phyloP scores from a whole-genome alignment of 1,284 basidiomycete species.

The Ganoderma leucocontextum region DNA sequence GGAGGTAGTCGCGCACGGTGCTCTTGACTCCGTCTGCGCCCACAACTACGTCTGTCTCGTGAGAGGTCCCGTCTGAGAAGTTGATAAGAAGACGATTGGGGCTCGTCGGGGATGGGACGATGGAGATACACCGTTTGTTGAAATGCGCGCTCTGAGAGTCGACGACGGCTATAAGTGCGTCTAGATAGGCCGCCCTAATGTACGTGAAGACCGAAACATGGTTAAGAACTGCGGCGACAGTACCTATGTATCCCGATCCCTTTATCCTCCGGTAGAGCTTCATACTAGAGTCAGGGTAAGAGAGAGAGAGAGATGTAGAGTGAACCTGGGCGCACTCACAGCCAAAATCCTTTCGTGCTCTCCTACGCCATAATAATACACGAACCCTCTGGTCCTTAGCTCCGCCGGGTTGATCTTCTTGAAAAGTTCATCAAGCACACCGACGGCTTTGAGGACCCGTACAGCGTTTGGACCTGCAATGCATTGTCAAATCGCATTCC shows the following conservation, averaged over 20 bases:
- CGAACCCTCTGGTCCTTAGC: constrained; percentile 47
- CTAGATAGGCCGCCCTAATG: constrained; percentile 56
- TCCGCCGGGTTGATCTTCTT: constrained; percentile 46
- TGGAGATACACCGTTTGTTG: constrained; percentile 55
- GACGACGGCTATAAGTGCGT: constrained; percentile 55
- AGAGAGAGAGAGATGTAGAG: neutral
- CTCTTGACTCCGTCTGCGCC: constrained; percentile 65
- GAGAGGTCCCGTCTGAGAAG: constrained; percentile 56
- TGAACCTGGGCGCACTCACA: constrained; percentile 41
- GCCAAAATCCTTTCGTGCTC: constrained; percentile 56
- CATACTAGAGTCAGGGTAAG: constrained; percentile 3
- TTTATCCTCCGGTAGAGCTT: constrained; percentile 34
- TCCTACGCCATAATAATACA: constrained; percentile 51
- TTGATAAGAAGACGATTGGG: constrained; percentile 45
- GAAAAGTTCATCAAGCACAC: constrained; percentile 53
- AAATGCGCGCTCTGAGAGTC: constrained; percentile 54
- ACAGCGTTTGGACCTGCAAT: constrained; percentile 58
- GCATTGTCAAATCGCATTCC: neutral
- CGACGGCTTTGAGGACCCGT: constrained; percentile 53
- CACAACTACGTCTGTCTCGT: constrained; percentile 59
- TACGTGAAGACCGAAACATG: no score
- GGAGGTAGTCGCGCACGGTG: constrained; percentile 44
- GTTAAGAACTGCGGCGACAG: constrained; percentile 24
- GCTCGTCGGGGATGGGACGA: constrained; percentile 37
- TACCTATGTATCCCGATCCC: constrained; percentile 44